phyloP scores from a whole-genome alignment of 129 eudicot species.

The Helianthus tuberosus region DNA sequence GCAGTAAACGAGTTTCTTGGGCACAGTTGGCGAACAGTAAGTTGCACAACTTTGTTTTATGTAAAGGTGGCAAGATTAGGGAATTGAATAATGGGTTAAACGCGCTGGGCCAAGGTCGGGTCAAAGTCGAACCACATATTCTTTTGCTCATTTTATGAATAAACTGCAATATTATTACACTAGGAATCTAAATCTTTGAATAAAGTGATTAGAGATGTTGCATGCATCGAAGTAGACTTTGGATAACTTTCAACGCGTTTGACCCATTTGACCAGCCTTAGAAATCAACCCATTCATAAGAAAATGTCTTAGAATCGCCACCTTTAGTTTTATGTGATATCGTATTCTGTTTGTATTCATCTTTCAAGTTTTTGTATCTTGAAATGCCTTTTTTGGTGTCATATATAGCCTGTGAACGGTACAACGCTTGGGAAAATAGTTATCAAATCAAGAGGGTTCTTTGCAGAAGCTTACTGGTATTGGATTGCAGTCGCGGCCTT shows the following conservation, averaged over 20 bases:
- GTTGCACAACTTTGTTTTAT: conserved; percentile 19
- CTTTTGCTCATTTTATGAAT: neutral
- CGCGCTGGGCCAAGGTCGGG: neutral
- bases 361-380: conserved; percentile 16
- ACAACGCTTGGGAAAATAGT: conserved; percentile 8
- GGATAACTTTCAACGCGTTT: neutral
- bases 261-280: conserved; percentile 1
- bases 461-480: conserved; percentile 71
- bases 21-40: conserved; percentile 78
- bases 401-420: conserved; percentile 1
- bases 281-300: neutral
- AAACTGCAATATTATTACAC: neutral
- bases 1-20: conserved; percentile 87
- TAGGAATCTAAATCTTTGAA: neutral
- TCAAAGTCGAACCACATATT: neutral
- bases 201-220: neutral
- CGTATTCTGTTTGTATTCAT: neutral
- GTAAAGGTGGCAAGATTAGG: neutral
- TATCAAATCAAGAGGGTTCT: conserved; percentile 47
- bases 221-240: neutral
- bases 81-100: neutral
- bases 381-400: conserved; percentile 38
- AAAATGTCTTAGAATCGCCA: neutral
- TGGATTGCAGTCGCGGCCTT: conserved; percentile 80
- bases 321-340: neutral